Percentiles rank a stretch among this genome's conserved stretches.
Evolutionary conservation across 2,329 filamentous ascomycete species (phyloP).

Genomic region (Albophoma yamanashiensis): DNA sequence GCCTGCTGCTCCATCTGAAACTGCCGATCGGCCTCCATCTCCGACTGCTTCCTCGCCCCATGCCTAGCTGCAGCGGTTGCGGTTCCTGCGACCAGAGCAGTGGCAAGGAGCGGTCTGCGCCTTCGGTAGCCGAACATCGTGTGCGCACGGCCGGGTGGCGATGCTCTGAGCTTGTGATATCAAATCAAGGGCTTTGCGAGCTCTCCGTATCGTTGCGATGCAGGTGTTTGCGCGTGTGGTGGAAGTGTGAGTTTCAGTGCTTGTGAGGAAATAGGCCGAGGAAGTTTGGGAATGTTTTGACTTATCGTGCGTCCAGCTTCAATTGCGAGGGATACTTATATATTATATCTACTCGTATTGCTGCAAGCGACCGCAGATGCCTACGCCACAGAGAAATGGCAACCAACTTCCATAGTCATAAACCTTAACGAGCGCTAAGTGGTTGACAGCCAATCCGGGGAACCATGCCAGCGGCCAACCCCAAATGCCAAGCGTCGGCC

Average conservation of each 20-base stretch:
- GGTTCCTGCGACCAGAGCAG: constrained; percentile 2
- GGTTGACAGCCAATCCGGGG: not conserved
- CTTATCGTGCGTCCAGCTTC: no score
- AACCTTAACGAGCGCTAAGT: not conserved
- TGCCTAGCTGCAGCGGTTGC: constrained; percentile 1
- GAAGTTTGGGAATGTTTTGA: no score
- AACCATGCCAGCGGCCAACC: not conserved
- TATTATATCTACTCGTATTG: no score
- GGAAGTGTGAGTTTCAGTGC: no score
- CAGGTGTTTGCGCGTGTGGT: not conserved
- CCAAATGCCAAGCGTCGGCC: not conserved
- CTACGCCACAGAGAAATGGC: not conserved
- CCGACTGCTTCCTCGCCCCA: constrained; percentile 1
- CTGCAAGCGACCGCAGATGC: not conserved
- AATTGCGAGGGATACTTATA: no score
- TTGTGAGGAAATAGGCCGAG: no score
- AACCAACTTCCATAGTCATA: not conserved
- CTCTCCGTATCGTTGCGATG: not conserved
- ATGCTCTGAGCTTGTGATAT: not conserved
- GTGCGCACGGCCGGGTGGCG: not conserved
- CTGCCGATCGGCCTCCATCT: not conserved
- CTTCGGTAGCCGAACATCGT: constrained; percentile 3
- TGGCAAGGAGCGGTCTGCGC: not conserved
- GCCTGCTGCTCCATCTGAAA: constrained; percentile 3
- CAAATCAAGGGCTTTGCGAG: not conserved